A percentile compares a stretch with the other conserved stretches of the same genome.
Conservation (phyloP, 257 asterid genomes). For the Leptodermis oblonga region DNA sequence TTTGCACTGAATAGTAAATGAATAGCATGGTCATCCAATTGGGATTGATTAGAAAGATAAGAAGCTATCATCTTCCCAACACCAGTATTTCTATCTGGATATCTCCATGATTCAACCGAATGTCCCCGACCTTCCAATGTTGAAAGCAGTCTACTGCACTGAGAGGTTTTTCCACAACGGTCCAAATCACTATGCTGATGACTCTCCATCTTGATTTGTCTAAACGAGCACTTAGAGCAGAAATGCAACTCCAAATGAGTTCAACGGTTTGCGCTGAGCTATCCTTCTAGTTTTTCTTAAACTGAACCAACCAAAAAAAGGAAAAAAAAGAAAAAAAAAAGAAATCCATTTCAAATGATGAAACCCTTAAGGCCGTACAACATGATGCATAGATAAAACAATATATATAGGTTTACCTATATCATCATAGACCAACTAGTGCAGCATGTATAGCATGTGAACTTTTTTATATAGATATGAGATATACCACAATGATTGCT, state of each 20-base stretch:
- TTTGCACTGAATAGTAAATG: constrained; percentile 96
- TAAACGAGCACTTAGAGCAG: constrained; percentile 39
- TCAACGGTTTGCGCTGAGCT: constrained; percentile 23
- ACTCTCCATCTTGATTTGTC: constrained; percentile 62
- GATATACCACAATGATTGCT: neutral
- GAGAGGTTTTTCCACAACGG: constrained; percentile 89
- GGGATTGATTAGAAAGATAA: constrained; percentile 68
- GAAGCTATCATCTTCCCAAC: constrained; percentile 96
- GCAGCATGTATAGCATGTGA: neutral
- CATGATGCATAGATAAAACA: neutral
- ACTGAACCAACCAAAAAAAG: neutral
- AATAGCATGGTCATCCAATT: constrained; percentile 76
- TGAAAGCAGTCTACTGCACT: constrained; percentile 54
- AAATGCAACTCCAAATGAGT: constrained; percentile 31
- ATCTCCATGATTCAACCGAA: constrained; percentile 79
- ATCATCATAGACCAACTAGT: neutral
- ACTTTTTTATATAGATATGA: neutral
- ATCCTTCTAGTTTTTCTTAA: constrained; percentile 35
- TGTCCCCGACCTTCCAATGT: constrained; percentile 61
- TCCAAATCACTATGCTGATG: constrained; percentile 38
- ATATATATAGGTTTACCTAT: neutral
- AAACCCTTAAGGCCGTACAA: neutral
- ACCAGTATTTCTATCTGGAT: constrained; percentile 86
- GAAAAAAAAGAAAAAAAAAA: too few relatives aligned
- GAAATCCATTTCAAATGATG: neutral